Conservation (phyloP, 2,329 filamentous ascomycete genomes). For the Geosmithia flava region DNA sequence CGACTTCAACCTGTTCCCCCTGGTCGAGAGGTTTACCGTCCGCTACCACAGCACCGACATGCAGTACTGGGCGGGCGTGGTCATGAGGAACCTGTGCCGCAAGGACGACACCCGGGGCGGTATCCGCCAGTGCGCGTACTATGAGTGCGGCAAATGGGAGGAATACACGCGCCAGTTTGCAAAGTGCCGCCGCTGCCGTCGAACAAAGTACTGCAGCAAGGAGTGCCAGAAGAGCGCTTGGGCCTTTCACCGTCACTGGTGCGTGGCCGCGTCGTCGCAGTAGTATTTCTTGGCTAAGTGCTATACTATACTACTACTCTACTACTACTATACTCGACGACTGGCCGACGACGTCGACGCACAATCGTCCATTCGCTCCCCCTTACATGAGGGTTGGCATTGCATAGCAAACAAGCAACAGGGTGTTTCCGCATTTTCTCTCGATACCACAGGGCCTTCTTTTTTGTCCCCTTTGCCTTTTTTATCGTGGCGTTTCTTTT, state of each 20-base stretch:
- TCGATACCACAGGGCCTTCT: constrained; percentile 26
- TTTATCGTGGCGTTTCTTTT: constrained; percentile 1
- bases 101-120: constrained; percentile 93
- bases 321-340: too few relatives aligned
- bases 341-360: too few relatives aligned
- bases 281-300: not conserved
- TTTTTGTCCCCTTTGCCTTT: not conserved
- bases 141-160: constrained; percentile 97
- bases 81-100: constrained; percentile 96
- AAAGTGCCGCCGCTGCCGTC: constrained; percentile 88
- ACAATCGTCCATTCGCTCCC: too few relatives aligned
- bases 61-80: constrained; percentile 99
- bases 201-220: constrained; percentile 99
- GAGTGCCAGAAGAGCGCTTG: constrained; percentile 98
- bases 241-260: constrained; percentile 98
- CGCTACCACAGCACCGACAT: constrained; percentile 92
- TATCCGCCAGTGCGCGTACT: constrained; percentile 95
- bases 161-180: constrained; percentile 94
- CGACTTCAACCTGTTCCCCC: constrained; percentile 95
- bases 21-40: constrained; percentile 97
- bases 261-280: constrained; percentile 54
- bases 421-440: constrained; percentile 28
- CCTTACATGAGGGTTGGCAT: constrained; percentile 6
- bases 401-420: constrained; percentile 28
- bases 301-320: too few relatives aligned